Evolutionary conservation across 1,139 yeast species (phyloP), one percentile per base, ranked within the genome.

Genomic region (Hansenula lynferdii): DNA sequence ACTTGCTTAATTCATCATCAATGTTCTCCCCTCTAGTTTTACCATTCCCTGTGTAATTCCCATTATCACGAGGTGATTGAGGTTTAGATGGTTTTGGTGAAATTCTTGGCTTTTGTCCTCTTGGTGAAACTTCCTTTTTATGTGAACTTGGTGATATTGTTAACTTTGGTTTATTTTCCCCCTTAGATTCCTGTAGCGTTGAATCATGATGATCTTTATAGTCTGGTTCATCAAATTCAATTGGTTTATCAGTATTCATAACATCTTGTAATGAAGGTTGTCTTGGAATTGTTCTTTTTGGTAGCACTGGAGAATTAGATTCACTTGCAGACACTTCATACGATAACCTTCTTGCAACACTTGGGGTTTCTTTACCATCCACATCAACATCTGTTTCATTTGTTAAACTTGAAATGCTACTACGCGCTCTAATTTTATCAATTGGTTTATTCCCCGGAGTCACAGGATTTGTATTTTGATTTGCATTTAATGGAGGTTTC

Each of bases 361-460:
- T 57, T 11, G 65, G 62, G 1, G 67, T 60, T 39, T 57, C 63
- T 39, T 61, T 60, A 5, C 70, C 71, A 22, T 62, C 57, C 12
- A 64, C 52, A 36, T 66, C 74, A 20, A 67, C 63, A 45, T 70
- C 74, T 6, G 60, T 65, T 35, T 68, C 75, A 42, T 72, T 73
- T 18, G 77, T 71, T 37, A 74, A 56, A 42, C 66, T 65, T 8
- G 70, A 67, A 33, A 74, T 73, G 37, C 74, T 68, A 47, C 57
- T 70, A 35, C 73, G 58, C 10, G 46, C 47, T 28, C 38, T 50
- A 8, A 48, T 49, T 3, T 43, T 61, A 37, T 33, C 43, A 12
- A 33, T 19, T 23, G 38, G 29, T 33, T 36, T 44, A 34, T 24
- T 9, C 28, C 25, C 29, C 28, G 37, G 31, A 10, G 31, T 28